Percentiles rank a stretch among this genome's conserved stretches.
These are phyloP conservation scores for Amanita molliuscula DNA, from an alignment of 768 basidiomycete species.

Conservation along the genomic window DNA sequence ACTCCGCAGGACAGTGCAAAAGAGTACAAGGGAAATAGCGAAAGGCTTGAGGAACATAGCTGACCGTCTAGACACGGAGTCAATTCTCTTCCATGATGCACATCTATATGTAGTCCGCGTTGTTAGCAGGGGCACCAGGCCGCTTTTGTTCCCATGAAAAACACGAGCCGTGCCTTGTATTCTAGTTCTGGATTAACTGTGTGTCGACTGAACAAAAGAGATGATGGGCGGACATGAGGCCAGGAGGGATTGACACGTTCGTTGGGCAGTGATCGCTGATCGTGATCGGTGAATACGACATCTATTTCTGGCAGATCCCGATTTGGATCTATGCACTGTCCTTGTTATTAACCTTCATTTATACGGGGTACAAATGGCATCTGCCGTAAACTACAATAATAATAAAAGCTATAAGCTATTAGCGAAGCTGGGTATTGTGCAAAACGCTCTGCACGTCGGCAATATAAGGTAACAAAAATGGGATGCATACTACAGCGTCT, in stretches of 20 bases:
- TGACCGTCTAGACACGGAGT: slow-evolving; percentile 1
- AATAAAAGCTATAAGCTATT: slow-evolving; percentile 6
- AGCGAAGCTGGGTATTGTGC: not conserved
- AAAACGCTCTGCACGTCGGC: not conserved
- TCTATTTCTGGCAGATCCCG: not conserved
- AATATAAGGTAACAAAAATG: slow-evolving; percentile 1
- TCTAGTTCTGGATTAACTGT: too few relatives aligned
- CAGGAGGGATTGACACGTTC: too few relatives aligned
- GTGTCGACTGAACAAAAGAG: too few relatives aligned
- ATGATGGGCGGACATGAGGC: too few relatives aligned
- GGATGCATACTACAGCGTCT: not conserved
- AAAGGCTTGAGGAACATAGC: slow-evolving; percentile 10
- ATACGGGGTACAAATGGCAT: not conserved
- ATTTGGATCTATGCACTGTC: not conserved
- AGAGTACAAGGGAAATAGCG: slow-evolving; percentile 15
- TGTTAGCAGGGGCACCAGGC: not conserved
- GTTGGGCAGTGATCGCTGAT: too few relatives aligned
- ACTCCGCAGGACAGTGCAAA: slow-evolving; percentile 11
- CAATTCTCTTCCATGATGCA: not conserved
- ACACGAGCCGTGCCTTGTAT: too few relatives aligned
- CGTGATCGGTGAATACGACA: too few relatives aligned
- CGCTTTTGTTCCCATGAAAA: too few relatives aligned
- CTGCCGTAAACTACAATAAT: slow-evolving; percentile 5
- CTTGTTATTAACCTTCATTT: not conserved
- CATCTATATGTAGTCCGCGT: not conserved